These are phyloP conservation scores for Penicillium sp. DNA, from an alignment of 2,329 filamentous ascomycete species.

Conservation along the genomic window DNA sequence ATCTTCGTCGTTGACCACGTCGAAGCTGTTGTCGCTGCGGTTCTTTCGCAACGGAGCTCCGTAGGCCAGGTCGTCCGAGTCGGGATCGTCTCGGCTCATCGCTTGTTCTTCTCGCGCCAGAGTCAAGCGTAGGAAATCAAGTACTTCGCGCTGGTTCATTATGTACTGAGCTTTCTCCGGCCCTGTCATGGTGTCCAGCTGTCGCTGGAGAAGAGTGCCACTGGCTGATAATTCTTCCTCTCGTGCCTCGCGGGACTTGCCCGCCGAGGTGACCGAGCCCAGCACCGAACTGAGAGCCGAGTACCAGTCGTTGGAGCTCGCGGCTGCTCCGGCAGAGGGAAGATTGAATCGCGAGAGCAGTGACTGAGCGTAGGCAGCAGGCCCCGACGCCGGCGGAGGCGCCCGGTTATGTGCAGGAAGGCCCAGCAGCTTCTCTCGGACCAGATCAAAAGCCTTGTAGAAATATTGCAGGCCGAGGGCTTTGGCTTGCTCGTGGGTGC, in stretches of 20 bases:
- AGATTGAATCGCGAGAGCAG: slow-evolving; percentile 83
- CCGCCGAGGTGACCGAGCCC: slow-evolving; percentile 52
- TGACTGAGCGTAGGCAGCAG: slow-evolving; percentile 65
- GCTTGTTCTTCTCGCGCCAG: slow-evolving; percentile 73
- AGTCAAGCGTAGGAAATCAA: slow-evolving; percentile 68
- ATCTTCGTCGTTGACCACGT: slow-evolving; percentile 76
- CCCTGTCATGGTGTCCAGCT: slow-evolving; percentile 55
- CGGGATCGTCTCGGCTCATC: slow-evolving; percentile 40
- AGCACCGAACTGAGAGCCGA: slow-evolving; percentile 71
- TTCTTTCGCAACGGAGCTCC: slow-evolving; percentile 63
- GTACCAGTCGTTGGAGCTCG: slow-evolving; percentile 64
- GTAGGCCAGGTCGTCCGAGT: slow-evolving; percentile 40
- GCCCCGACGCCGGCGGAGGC: slow-evolving; percentile 39
- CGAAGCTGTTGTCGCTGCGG: slow-evolving; percentile 81
- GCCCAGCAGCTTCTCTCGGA: slow-evolving; percentile 75
- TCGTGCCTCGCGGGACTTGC: slow-evolving; percentile 37
- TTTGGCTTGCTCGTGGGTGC: slow-evolving; percentile 72
- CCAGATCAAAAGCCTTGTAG: slow-evolving; percentile 63
- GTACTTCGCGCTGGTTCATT: slow-evolving; percentile 69
- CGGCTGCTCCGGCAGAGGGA: slow-evolving; percentile 58
- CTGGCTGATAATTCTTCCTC: slow-evolving; percentile 53
- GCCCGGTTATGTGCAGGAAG: slow-evolving; percentile 58
- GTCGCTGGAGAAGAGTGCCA: slow-evolving; percentile 65
- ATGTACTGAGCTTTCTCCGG: slow-evolving; percentile 72
- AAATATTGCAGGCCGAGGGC: slow-evolving; percentile 71